Base-by-base conservation (phyloP, 2,329 filamentous ascomycete species). In the Xylariaceae sp. region DNA sequence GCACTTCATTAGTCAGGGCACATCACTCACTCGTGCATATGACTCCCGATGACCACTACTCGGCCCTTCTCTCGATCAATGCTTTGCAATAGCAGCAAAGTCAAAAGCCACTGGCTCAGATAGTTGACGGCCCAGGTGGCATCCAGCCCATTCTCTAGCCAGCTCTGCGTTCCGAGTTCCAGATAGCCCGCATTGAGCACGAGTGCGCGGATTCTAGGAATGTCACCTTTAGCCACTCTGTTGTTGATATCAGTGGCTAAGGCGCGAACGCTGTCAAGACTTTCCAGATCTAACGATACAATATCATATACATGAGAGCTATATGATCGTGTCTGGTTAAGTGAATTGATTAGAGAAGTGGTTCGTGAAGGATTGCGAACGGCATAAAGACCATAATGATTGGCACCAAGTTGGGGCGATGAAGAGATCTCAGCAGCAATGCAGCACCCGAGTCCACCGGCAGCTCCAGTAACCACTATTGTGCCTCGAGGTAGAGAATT, bases 181-280 rank as follows among this genome's bases (percentile, higher is more conserved):
- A 52, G 32, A 39, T 39, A 58, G 4, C 45, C 61, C 2, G 61
- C 61, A 34, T 60, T 61, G 44, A 60, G 49, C 11, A 64, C 53
- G 20, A 64, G 44, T 2, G 57, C 60, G 8, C 57, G 56, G 39
- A 63, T 56, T 0, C 56, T 58, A 3, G 59, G 61, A 11, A 64
- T 37, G 6, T 50, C 32, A n/a, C 56, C 54, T 1, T 37, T 35
- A 2, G 52, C 44, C 3, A 60, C 49, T 1, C 49, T 48, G 3
- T 23, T 21, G 25, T 55, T 55, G 40, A 58, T 51, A 12, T 21
- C 36, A 10, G 38, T 37, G 5, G 55, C 55, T 11, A 48, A 17
- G 2, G 35, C 43, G 10, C 56, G 57, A 19, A 55, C 53, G 14
- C 37, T 41, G 3, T 42, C 37, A 16, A 57, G 42, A 3, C 36